A percentile compares a stretch with the other conserved stretches of the same genome.
These are phyloP conservation scores for Pichia sorboxylosa DNA, from an alignment of 1,139 yeast species.

Conservation along the genomic window DNA sequence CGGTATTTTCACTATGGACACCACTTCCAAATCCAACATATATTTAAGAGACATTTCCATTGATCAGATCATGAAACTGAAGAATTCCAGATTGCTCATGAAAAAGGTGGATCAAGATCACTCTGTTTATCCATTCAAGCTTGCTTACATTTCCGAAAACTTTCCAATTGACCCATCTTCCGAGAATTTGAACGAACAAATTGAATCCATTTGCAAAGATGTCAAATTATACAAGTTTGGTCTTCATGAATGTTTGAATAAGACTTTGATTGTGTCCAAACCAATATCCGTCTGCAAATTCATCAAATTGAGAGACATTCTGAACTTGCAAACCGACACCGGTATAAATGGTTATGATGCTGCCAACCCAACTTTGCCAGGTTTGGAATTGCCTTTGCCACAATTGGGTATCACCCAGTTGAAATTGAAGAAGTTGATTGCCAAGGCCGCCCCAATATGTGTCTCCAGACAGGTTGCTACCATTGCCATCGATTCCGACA, in stretches of 20 bases:
- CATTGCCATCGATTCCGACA: conserved; percentile 39
- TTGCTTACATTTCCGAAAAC: conserved; percentile 47
- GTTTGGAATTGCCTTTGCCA: conserved; percentile 63
- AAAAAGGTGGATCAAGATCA: conserved; percentile 57
- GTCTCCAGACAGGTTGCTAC: conserved; percentile 78
- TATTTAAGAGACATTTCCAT: conserved; percentile 74
- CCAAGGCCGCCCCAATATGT: conserved; percentile 38
- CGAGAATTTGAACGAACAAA: conserved; percentile 24
- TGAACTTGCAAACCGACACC: conserved; percentile 50
- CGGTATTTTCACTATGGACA: conserved; percentile 58
- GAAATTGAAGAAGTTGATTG: conserved; percentile 52
- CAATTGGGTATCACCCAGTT: conserved; percentile 55
- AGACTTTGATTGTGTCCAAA: conserved; percentile 65
- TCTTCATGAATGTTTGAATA: conserved; percentile 66
- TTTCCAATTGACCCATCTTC: conserved; percentile 42
- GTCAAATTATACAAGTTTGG: conserved; percentile 61
- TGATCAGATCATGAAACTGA: conserved; percentile 66
- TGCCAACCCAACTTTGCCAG: conserved; percentile 55
- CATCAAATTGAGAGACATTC: conserved; percentile 54
- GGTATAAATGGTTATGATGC: conserved; percentile 58
- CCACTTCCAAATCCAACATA: conserved; percentile 55
- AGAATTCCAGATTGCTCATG: conserved; percentile 61
- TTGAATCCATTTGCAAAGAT: conserved; percentile 38
- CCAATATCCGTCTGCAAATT: conserved; percentile 65
- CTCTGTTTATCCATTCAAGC: conserved; percentile 87